Evolutionary conservation across 306 rosid genomes (phyloP).

Genomic region (Quercus cerris): DNA sequence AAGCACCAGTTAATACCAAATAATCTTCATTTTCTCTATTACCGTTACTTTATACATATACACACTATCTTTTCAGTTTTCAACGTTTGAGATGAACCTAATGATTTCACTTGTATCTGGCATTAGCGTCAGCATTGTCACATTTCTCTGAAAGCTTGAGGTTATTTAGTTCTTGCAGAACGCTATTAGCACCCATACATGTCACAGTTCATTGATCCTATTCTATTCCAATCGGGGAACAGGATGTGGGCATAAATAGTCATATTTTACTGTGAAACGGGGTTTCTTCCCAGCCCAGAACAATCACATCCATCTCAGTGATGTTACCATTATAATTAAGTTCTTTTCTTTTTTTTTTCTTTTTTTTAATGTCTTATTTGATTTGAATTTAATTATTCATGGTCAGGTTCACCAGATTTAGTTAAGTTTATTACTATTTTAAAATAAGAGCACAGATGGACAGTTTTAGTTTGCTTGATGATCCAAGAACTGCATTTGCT

Average conservation of each 20-base stretch:
- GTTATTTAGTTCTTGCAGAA: constrained; percentile 32
- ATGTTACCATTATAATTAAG: neutral
- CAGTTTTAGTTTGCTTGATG: too few species aligned
- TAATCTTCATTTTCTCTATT: too few species aligned
- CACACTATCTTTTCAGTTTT: neutral
- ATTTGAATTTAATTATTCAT: too few species aligned
- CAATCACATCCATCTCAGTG: neutral
- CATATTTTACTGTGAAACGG: constrained; percentile 12
- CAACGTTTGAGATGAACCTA: neutral
- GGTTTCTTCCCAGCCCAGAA: neutral
- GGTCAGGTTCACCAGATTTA: too few species aligned
- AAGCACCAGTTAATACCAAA: too few species aligned
- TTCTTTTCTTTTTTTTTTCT: neutral
- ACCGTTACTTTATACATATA: too few species aligned
- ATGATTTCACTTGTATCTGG: constrained; percentile 5
- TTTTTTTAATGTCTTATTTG: too few species aligned
- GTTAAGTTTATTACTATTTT: too few species aligned
- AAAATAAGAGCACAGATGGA: too few species aligned
- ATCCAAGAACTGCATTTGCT: too few species aligned
- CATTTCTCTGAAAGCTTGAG: constrained; percentile 5
- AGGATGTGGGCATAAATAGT: constrained; percentile 23
- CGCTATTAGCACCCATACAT: too few species aligned
- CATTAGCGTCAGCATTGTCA: constrained; percentile 19
- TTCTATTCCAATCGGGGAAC: constrained; percentile 36
- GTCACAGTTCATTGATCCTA: constrained; percentile 6